A percentile compares a stretch with the other conserved stretches of the same genome.
These are phyloP conservation scores for Meira nashicola DNA, from an alignment of 1,284 basidiomycete species.

Conservation along the genomic window DNA sequence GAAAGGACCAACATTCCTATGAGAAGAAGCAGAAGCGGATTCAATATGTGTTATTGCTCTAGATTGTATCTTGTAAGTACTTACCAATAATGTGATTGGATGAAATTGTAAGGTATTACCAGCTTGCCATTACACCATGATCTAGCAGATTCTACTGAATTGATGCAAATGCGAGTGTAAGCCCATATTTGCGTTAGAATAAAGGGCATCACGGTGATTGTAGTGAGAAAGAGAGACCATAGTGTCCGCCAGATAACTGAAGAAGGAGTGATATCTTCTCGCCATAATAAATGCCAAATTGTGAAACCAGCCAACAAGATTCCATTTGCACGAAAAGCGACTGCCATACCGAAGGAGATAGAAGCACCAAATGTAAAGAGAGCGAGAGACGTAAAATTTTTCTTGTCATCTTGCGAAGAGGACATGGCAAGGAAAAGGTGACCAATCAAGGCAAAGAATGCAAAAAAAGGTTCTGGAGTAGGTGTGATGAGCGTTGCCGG, in stretches of 20 bases:
- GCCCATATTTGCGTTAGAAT: slow-evolving; percentile 55
- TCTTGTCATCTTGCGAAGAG: slow-evolving; percentile 54
- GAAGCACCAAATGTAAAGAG: slow-evolving; percentile 56
- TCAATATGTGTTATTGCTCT: not conserved
- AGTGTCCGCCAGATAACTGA: not conserved
- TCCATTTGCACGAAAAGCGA: slow-evolving; percentile 75
- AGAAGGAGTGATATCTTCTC: slow-evolving; percentile 1
- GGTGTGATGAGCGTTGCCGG: slow-evolving; percentile 68
- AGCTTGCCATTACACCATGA: slow-evolving; percentile 66
- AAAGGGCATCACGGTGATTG: slow-evolving; percentile 33
- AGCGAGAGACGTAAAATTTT: not conserved
- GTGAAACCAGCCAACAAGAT: slow-evolving; percentile 67
- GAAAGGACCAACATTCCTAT: slow-evolving; percentile 71
- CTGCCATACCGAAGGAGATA: slow-evolving; percentile 64
- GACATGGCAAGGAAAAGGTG: slow-evolving; percentile 45
- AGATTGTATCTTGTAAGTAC: slow-evolving; percentile 15
- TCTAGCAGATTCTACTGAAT: slow-evolving; percentile 17
- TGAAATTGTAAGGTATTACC: slow-evolving; percentile 75
- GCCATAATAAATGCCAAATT: slow-evolving; percentile 49
- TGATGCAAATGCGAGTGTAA: slow-evolving; percentile 65
- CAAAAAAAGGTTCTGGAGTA: slow-evolving; percentile 81
- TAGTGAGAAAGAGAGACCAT: not conserved
- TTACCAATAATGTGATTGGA: slow-evolving; percentile 76
- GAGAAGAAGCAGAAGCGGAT: not conserved
- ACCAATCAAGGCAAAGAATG: slow-evolving; percentile 66